These are phyloP conservation scores for Ceratocystis albifundus DNA, from an alignment of 2,329 filamentous ascomycete genomes.

Conservation along the genomic window DNA sequence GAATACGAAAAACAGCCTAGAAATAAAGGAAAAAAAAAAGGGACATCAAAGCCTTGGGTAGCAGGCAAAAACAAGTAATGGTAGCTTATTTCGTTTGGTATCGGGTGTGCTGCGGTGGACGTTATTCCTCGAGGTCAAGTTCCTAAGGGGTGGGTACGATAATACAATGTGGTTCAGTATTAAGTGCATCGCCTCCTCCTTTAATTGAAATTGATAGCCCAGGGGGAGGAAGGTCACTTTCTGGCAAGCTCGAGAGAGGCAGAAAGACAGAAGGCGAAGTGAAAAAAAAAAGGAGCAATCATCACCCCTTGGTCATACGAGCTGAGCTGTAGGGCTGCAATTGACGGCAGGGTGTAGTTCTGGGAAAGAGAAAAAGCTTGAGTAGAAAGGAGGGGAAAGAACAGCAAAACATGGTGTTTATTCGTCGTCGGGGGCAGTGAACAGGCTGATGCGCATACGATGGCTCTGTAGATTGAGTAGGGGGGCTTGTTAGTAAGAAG, in stretches of 20 bases:
- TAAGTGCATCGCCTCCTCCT: conserved; percentile 12
- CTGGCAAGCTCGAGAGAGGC: neutral
- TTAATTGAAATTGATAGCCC: conserved; percentile 12
- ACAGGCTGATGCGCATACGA: conserved; percentile 64
- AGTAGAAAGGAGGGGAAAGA: neutral
- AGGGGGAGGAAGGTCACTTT: neutral
- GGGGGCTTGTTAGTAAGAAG: conserved; percentile 21
- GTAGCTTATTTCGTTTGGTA: neutral
- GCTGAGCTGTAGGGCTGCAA: neutral
- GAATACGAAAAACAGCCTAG: neutral
- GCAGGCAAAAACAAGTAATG: neutral
- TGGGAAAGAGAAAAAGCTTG: neutral
- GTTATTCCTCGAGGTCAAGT: neutral
- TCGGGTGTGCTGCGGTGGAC: neutral
- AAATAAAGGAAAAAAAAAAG: neutral
- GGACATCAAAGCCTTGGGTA: neutral
- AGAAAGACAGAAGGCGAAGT: neutral
- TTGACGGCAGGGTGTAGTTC: neutral
- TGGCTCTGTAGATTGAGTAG: conserved; percentile 47
- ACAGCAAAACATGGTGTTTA: conserved; percentile 13
- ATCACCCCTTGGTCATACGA: neutral
- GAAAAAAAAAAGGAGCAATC: neutral
- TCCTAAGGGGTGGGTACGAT: conserved; percentile 5
- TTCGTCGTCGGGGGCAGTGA: conserved; percentile 50
- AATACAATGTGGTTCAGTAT: conserved; percentile 7